Evolutionary conservation across 1,284 basidiomycete genomes (phyloP).

Genomic region (Xanthoconium separans): DNA sequence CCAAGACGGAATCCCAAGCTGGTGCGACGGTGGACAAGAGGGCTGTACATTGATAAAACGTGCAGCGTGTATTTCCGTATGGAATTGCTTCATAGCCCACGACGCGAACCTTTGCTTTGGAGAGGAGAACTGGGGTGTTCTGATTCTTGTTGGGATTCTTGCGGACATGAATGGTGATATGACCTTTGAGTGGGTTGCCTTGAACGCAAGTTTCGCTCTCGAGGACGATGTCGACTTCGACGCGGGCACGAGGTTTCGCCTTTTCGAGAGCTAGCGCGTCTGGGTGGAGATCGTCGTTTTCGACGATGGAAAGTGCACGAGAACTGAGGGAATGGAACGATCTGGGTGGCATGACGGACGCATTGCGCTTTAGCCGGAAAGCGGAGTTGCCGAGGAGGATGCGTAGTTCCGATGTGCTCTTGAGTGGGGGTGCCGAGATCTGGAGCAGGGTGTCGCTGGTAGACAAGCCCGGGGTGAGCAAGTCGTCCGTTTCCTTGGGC

Average conservation of each 20-base stretch:
- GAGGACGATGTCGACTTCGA: slow-evolving; percentile 82
- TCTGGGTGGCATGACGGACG: slow-evolving; percentile 40
- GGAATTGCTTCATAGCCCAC: slow-evolving; percentile 85
- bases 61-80: slow-evolving; percentile 63
- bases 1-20: slow-evolving; percentile 47
- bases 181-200: slow-evolving; percentile 75
- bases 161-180: slow-evolving; percentile 69
- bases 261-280: slow-evolving; percentile 54
- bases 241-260: slow-evolving; percentile 66
- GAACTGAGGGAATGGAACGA: slow-evolving; percentile 9
- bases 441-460: slow-evolving; percentile 55
- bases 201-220: slow-evolving; percentile 81
- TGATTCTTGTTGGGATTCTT: slow-evolving; percentile 56
- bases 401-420: slow-evolving; percentile 55
- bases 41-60: slow-evolving; percentile 82
- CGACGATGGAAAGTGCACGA: slow-evolving; percentile 5
- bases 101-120: slow-evolving; percentile 80
- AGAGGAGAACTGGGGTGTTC: slow-evolving; percentile 57
- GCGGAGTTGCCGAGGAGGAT: slow-evolving; percentile 59
- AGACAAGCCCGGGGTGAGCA: slow-evolving; percentile 30
- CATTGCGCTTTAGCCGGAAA: slow-evolving; percentile 54
- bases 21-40: slow-evolving; percentile 56
- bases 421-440: slow-evolving; percentile 43
- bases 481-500: slow-evolving; percentile 5
- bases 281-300: slow-evolving; percentile 17